These are phyloP conservation scores for Rhododendron kiyosumense DNA, from an alignment of 148 eudicot genomes.

Conservation along the genomic window DNA sequence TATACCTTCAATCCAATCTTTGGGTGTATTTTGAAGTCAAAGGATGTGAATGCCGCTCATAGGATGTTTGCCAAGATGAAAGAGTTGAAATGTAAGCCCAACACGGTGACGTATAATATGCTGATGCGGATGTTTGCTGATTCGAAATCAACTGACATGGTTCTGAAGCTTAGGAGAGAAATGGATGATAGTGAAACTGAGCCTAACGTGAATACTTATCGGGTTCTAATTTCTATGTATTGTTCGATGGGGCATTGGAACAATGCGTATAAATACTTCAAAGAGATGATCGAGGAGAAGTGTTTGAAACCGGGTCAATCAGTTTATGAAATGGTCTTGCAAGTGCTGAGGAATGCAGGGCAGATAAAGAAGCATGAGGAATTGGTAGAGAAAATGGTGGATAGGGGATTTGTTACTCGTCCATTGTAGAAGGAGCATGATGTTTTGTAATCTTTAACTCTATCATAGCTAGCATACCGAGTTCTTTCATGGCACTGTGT, in stretches of 20 bases:
- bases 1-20: slow-evolving; percentile 76
- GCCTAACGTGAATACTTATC: slow-evolving; percentile 74
- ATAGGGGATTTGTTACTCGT: slow-evolving; percentile 58
- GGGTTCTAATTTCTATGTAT: slow-evolving; percentile 59
- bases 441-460: neutral
- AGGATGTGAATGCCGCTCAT: slow-evolving; percentile 82
- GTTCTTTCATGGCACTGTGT: neutral
- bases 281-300: slow-evolving; percentile 88
- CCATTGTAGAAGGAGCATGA: slow-evolving; percentile 31
- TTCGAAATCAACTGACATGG: slow-evolving; percentile 86
- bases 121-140: slow-evolving; percentile 83
- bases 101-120: slow-evolving; percentile 68
- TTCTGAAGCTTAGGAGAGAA: slow-evolving; percentile 81
- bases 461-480: no score
- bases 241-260: slow-evolving; percentile 95
- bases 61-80: slow-evolving; percentile 65
- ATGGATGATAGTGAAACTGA: slow-evolving; percentile 69
- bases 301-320: slow-evolving; percentile 52
- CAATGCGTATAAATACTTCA: slow-evolving; percentile 69
- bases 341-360: slow-evolving; percentile 59
- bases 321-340: slow-evolving; percentile 61
- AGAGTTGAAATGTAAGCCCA: slow-evolving; percentile 61
- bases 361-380: slow-evolving; percentile 90
- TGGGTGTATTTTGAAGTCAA: slow-evolving; percentile 33
- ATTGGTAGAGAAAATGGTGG: slow-evolving; percentile 83